Evolutionary conservation across 2,329 filamentous ascomycete species (phyloP).

Genomic region (Niveomyces coronatus): DNA sequence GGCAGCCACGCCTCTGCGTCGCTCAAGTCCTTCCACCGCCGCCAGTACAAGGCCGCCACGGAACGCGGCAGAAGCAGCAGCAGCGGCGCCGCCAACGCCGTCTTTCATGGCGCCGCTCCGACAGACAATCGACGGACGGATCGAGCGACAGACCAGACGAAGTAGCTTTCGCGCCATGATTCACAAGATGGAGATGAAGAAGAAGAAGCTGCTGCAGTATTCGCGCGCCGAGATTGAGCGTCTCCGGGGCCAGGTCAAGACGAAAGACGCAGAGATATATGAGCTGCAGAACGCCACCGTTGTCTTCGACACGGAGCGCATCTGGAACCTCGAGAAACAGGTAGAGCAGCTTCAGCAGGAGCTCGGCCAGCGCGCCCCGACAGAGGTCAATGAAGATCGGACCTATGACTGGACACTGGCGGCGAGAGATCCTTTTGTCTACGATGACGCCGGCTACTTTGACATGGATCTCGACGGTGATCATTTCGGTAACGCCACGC

Average conservation of each 20-base stretch:
- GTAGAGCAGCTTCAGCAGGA: slow-evolving; percentile 26
- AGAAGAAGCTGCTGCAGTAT: slow-evolving; percentile 27
- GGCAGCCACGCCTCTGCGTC: slow-evolving; percentile 30
- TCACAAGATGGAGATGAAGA: slow-evolving; percentile 39
- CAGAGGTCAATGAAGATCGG: slow-evolving; percentile 17
- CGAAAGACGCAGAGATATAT: slow-evolving; percentile 42
- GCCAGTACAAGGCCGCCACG: slow-evolving; percentile 14
- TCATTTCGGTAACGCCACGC: slow-evolving; percentile 39
- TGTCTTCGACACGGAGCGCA: slow-evolving; percentile 35
- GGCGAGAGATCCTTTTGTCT: slow-evolving; percentile 34
- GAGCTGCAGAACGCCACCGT: slow-evolving; percentile 40
- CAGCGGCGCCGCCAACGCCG: slow-evolving; percentile 1
- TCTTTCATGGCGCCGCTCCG: slow-evolving; percentile 28
- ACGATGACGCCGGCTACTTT: slow-evolving; percentile 26
- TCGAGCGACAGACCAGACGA: slow-evolving; percentile 46
- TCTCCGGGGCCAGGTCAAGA: slow-evolving; percentile 37
- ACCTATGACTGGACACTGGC: slow-evolving; percentile 41
- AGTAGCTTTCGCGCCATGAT: slow-evolving; percentile 49
- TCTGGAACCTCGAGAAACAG: slow-evolving; percentile 32
- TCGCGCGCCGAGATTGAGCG: slow-evolving; percentile 36
- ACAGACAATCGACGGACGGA: slow-evolving; percentile 45
- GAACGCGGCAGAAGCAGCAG: slow-evolving; percentile 12
- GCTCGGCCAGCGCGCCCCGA: slow-evolving; percentile 15
- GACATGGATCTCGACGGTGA: slow-evolving; percentile 30
- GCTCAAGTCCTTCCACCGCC: slow-evolving; percentile 10